A percentile compares a stretch with the other conserved stretches of the same genome.
Conservation (phyloP, 345 rosid genomes). For the Ceriops decandra region DNA sequence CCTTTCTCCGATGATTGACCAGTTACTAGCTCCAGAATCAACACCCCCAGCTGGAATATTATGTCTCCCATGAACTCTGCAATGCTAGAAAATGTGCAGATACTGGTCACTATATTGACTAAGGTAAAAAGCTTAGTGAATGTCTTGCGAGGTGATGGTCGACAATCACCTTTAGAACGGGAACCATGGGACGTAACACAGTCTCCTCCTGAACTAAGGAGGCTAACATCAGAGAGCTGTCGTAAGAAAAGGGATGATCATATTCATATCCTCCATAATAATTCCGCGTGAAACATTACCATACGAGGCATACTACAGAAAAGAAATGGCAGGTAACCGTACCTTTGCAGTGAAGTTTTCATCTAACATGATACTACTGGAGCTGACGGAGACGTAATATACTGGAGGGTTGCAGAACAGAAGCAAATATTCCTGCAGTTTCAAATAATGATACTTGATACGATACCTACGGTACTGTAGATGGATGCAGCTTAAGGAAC, state of each 20-base stretch:
- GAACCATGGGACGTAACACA: constrained; percentile 32
- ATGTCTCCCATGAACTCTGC: constrained; percentile 50
- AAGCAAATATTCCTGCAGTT: constrained; percentile 77
- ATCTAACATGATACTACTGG: constrained; percentile 82
- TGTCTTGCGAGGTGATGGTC: neutral
- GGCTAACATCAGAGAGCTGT: constrained; percentile 68
- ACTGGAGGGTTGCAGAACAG: constrained; percentile 66
- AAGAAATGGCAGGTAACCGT: constrained; percentile 3
- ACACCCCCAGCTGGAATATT: constrained; percentile 79
- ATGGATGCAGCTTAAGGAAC: neutral
- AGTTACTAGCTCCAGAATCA: constrained; percentile 78
- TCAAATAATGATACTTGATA: neutral
- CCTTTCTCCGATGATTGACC: constrained; percentile 80
- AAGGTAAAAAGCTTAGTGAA: neutral
- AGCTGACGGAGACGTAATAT: constrained; percentile 66
- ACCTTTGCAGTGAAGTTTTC: constrained; percentile 86
- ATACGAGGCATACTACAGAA: neutral
- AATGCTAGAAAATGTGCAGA: neutral
- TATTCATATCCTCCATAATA: too few species aligned
- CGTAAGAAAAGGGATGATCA: constrained; percentile 6
- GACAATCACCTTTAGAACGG: constrained; percentile 45
- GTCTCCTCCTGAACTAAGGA: constrained; percentile 35
- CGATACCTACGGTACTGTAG: too few species aligned
- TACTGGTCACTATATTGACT: neutral
- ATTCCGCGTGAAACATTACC: neutral